A percentile compares a stretch with the other conserved stretches of the same genome.
Evolutionary conservation across 371 early-diverging fungal genomes (phyloP).

Genomic region (Syncephalastrum racemosum): DNA sequence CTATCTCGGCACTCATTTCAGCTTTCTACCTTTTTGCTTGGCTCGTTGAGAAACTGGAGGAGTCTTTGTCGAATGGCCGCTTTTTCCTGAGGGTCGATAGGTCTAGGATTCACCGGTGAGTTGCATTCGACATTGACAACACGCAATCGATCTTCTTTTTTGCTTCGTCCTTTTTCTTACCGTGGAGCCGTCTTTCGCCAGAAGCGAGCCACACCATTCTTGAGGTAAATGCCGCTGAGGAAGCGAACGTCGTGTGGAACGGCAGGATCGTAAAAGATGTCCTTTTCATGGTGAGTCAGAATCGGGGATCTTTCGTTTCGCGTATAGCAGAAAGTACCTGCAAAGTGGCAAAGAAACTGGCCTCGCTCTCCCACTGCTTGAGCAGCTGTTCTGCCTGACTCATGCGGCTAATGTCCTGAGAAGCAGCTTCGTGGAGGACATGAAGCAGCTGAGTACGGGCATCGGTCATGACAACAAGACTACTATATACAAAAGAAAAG

Average conservation of each 20-base stretch:
- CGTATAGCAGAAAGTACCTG: slow-evolving; percentile 47
- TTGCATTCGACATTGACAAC: not conserved
- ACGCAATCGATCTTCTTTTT: slow-evolving; percentile 1
- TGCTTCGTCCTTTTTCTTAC: slow-evolving; percentile 36
- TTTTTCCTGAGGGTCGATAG: slow-evolving; percentile 71
- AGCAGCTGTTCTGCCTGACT: slow-evolving; percentile 71
- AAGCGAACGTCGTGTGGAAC: slow-evolving; percentile 70
- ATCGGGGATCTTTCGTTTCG: not conserved
- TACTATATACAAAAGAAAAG: no score
- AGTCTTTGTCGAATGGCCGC: slow-evolving; percentile 58
- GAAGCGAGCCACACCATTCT: slow-evolving; percentile 87
- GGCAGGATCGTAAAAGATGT: slow-evolving; percentile 71
- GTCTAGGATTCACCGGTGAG: slow-evolving; percentile 34
- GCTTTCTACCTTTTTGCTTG: slow-evolving; percentile 59
- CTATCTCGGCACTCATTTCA: no score
- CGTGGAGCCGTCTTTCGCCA: slow-evolving; percentile 82
- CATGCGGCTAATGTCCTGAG: slow-evolving; percentile 66
- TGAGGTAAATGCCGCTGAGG: slow-evolving; percentile 79
- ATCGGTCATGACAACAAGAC: slow-evolving; percentile 40
- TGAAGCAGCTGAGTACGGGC: slow-evolving; percentile 55
- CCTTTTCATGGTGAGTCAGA: slow-evolving; percentile 40
- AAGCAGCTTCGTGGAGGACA: slow-evolving; percentile 66
- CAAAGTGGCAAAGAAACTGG: slow-evolving; percentile 72
- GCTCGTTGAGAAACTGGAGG: slow-evolving; percentile 64
- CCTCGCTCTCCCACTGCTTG: slow-evolving; percentile 73